Conservation (phyloP, 2,329 filamentous ascomycete genomes). For the Aspergillus aculeatus region DNA sequence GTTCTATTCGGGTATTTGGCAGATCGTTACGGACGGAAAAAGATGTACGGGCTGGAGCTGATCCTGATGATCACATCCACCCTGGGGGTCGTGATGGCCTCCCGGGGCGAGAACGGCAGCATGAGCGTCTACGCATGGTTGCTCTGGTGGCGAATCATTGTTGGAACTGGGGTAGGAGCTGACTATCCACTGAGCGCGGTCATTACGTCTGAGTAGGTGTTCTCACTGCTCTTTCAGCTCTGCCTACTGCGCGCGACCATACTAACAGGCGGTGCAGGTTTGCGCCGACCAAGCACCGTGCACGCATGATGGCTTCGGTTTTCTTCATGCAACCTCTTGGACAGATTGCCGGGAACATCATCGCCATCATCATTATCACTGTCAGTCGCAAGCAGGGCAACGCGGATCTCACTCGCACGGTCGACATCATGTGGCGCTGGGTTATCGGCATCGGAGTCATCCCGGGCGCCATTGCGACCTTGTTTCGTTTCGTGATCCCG, state of each 20-base stretch:
- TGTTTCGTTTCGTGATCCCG: slow-evolving; percentile 66
- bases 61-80: slow-evolving; percentile 49
- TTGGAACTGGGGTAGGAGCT: slow-evolving; percentile 60
- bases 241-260: not conserved
- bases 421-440: slow-evolving; percentile 66
- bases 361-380: slow-evolving; percentile 52
- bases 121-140: slow-evolving; percentile 49
- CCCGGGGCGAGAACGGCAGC: slow-evolving; percentile 41
- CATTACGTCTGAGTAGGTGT: slow-evolving; percentile 64
- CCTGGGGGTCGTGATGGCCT: slow-evolving; percentile 48
- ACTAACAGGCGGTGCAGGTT: slow-evolving; percentile 33
- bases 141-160: slow-evolving; percentile 49
- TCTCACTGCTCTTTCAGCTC: not conserved
- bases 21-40: slow-evolving; percentile 50
- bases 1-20: slow-evolving; percentile 49
- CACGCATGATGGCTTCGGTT: slow-evolving; percentile 66
- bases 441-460: slow-evolving; percentile 65
- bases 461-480: slow-evolving; percentile 62
- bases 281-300: slow-evolving; percentile 59
- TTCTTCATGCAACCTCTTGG: slow-evolving; percentile 70
- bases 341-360: slow-evolving; percentile 63
- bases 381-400: slow-evolving; percentile 25
- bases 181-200: slow-evolving; percentile 68
- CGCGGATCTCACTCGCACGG: slow-evolving; percentile 34
- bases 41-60: slow-evolving; percentile 53